Evolutionary conservation across 257 asterid species (phyloP).

Genomic region (Prunella vulgaris): DNA sequence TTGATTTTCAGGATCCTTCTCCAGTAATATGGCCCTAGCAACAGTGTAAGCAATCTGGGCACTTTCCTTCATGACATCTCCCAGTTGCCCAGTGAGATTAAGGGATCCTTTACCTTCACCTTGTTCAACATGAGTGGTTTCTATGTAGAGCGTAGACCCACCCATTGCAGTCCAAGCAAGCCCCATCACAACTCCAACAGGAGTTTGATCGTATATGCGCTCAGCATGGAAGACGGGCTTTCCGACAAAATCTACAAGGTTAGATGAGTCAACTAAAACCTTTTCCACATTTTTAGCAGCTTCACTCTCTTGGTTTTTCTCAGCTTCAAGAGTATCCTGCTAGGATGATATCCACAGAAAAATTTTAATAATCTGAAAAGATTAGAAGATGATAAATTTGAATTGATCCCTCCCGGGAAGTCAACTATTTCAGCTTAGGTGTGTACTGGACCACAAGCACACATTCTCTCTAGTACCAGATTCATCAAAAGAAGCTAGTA

Average conservation of each 20-base stretch:
- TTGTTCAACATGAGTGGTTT: constrained; percentile 69
- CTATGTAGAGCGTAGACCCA: constrained; percentile 91
- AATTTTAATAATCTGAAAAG: not conserved
- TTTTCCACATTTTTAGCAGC: constrained; percentile 40
- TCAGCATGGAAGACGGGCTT: constrained; percentile 98
- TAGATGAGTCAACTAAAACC: constrained; percentile 59
- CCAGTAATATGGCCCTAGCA: constrained; percentile 71
- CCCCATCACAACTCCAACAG: constrained; percentile 96
- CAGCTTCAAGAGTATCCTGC: constrained; percentile 42
- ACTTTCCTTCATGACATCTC: constrained; percentile 99
- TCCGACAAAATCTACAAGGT: constrained; percentile 83
- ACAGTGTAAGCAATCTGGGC: constrained; percentile 92
- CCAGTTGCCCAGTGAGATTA: constrained; percentile 83
- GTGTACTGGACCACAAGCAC: not conserved
- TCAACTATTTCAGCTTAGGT: constrained; percentile 13
- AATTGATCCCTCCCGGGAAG: constrained; percentile 18
- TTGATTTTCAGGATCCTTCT: constrained; percentile 60
- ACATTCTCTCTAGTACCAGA: constrained; percentile 8
- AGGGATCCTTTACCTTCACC: constrained; percentile 91
- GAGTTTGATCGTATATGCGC: constrained; percentile 79
- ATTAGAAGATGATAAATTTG: not conserved
- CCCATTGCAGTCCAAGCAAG: constrained; percentile 99
- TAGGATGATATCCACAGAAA: constrained; percentile 8
- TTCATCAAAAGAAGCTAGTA: constrained; percentile 29
- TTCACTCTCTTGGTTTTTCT: constrained; percentile 31